Conservation (phyloP, 495 filamentous ascomycete species). For the Xylaria intraflava region DNA sequence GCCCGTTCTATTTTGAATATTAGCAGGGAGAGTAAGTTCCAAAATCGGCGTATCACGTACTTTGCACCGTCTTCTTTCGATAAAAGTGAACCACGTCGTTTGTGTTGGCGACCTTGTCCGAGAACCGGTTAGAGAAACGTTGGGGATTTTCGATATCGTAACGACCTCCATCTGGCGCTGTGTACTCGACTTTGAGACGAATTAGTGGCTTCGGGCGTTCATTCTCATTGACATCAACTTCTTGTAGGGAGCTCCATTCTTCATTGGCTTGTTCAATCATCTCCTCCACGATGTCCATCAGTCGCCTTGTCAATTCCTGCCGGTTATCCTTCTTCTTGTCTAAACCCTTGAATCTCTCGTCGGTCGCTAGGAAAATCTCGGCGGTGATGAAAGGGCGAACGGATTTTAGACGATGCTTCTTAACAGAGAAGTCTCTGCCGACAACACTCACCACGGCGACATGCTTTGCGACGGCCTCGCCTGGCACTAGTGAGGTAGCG, state of each 20-base stretch:
- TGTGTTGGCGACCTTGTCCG: slow-evolving; percentile 82
- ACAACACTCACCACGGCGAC: slow-evolving; percentile 79
- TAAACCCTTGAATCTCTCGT: slow-evolving; percentile 68
- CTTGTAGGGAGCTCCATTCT: slow-evolving; percentile 72
- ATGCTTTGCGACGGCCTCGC: slow-evolving; percentile 88
- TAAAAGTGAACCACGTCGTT: slow-evolving; percentile 93
- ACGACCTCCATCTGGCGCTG: slow-evolving; percentile 75
- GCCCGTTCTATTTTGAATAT: slow-evolving; percentile 17
- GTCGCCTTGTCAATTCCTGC: slow-evolving; percentile 65
- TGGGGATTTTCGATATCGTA: slow-evolving; percentile 96
- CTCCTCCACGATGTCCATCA: slow-evolving; percentile 71
- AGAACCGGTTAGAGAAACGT: slow-evolving; percentile 90
- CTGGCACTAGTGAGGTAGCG: slow-evolving; percentile 82
- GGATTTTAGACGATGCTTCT: slow-evolving; percentile 75
- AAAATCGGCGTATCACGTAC: slow-evolving; percentile 14
- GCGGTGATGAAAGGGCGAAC: slow-evolving; percentile 86
- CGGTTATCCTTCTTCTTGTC: slow-evolving; percentile 77
- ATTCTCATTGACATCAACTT: slow-evolving; percentile 44
- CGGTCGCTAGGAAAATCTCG: slow-evolving; percentile 72
- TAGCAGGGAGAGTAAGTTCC: slow-evolving; percentile 10
- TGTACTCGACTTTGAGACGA: slow-evolving; percentile 83
- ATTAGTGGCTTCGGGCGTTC: slow-evolving; percentile 76
- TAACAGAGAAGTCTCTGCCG: slow-evolving; percentile 72
- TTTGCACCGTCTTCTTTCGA: slow-evolving; percentile 62
- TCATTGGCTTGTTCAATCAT: slow-evolving; percentile 79